Evolutionary conservation across 805 yeast species (phyloP), one percentile per base, ranked within the genome.

Genomic region (Candida palmyrensis): DNA sequence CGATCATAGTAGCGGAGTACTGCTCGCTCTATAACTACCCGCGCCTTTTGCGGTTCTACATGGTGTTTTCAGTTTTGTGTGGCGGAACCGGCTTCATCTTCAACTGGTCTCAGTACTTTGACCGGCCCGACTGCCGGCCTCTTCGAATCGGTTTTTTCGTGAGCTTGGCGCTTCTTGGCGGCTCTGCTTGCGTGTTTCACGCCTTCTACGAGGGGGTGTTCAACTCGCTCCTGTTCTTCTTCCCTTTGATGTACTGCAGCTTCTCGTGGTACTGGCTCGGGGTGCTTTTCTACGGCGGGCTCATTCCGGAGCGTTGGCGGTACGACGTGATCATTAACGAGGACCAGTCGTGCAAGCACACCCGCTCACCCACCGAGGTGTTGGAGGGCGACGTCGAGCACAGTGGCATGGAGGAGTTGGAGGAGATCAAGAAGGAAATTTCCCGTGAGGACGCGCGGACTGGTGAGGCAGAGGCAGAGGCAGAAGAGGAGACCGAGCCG

Each of bases 21-120:
- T 75, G 85, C 13, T 71, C 89, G 2, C 69, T 90, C 33, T 79
- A 75, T 51, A 68, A 81, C 44, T 73, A 73, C 45, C 79, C 81
- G 4, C 73, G 73, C 40, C 46, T 68, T 3, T 48, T 58, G 27
- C 51, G 48, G 8, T 38, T 66, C 3, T 82, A 78, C 56, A 73
- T 87, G 54, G 26, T 65, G 1, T 66, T 80, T 44, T 82, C 96
- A 1, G 51, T 76, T 1, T 24, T 73, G 2, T 75, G 88, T 36
- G 96, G 97, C 3, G 33, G 67, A 2, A 55, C 76, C 13, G 97
- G 97, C 1, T 73, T 86, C 18, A 53, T 69, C 12, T 77, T 90
- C 63, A 86, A 92, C 36, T 90, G 97, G 96, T 77, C 88, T n/a
- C 90, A 95, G 3, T 71, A 66, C 44, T 90, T 92, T 56, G 97